These are phyloP conservation scores for Tricharina praecox DNA, from an alignment of 495 filamentous ascomycete genomes.

Conservation along the genomic window DNA sequence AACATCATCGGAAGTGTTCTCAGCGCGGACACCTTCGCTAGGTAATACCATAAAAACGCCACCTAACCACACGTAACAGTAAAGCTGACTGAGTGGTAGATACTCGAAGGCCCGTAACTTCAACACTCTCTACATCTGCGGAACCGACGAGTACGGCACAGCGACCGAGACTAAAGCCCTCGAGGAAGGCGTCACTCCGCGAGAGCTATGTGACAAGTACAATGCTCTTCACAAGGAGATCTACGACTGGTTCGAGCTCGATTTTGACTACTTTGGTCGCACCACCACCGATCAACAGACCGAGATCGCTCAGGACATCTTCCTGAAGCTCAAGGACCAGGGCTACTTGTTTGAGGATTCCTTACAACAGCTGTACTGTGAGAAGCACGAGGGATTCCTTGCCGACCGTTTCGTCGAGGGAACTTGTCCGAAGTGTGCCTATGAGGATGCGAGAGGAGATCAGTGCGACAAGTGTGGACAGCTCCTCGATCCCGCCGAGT, in stretches of 20 bases:
- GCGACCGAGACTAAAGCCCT: slow-evolving; percentile 67
- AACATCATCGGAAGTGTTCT: slow-evolving; percentile 87
- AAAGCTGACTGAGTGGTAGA: slow-evolving; percentile 32
- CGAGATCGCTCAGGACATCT: slow-evolving; percentile 72
- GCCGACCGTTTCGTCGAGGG: slow-evolving; percentile 92
- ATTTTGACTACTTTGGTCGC: slow-evolving; percentile 69
- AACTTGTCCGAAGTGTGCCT: slow-evolving; percentile 62
- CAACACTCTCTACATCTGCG: slow-evolving; percentile 49
- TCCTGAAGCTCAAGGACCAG: slow-evolving; percentile 57
- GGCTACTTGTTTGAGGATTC: slow-evolving; percentile 69
- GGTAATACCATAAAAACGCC: slow-evolving; percentile 32
- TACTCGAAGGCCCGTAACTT: slow-evolving; percentile 53
- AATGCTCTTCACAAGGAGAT: slow-evolving; percentile 66
- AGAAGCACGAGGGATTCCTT: slow-evolving; percentile 65
- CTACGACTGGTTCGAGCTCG: slow-evolving; percentile 78
- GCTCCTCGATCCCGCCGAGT: slow-evolving; percentile 54
- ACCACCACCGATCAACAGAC: slow-evolving; percentile 72
- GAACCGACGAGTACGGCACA: slow-evolving; percentile 66
- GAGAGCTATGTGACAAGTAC: slow-evolving; percentile 71
- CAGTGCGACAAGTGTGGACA: slow-evolving; percentile 78
- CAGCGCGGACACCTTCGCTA: slow-evolving; percentile 59
- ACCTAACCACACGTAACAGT: neutral
- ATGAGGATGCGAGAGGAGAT: slow-evolving; percentile 66
- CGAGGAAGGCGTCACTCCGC: slow-evolving; percentile 34
- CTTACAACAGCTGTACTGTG: slow-evolving; percentile 69